Evolutionary conservation across 495 filamentous ascomycete species (phyloP).

Genomic region (Penicillium dipodomyicola): DNA sequence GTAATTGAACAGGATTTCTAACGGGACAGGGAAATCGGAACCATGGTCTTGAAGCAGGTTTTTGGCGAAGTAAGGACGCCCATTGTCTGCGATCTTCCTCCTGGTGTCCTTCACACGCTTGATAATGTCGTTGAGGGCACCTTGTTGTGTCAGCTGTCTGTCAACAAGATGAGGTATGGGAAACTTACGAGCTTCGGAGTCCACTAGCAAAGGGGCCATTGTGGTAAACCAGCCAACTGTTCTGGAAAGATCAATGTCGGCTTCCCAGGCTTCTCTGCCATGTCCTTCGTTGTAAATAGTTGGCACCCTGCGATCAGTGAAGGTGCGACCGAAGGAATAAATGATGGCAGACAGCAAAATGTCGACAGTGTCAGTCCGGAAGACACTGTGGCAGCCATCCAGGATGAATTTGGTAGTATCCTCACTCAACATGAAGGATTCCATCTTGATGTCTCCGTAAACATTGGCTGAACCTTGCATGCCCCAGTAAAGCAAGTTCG

Average conservation of each 20-base stretch:
- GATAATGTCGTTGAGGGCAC: conserved; percentile 36
- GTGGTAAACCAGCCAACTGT: conserved; percentile 65
- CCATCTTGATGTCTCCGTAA: conserved; percentile 47
- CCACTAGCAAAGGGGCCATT: conserved; percentile 46
- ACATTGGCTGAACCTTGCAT: conserved; percentile 47
- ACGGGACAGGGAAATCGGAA: conserved; percentile 50
- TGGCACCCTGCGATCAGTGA: conserved; percentile 54
- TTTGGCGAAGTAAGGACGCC: conserved; percentile 49
- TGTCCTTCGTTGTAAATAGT: conserved; percentile 57
- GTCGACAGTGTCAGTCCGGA: conserved; percentile 54
- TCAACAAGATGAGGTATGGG: neutral
- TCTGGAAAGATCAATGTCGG: conserved; percentile 49
- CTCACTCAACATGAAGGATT: conserved; percentile 45
- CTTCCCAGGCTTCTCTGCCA: conserved; percentile 53
- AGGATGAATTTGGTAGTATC: conserved; percentile 45
- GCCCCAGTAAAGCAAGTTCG: conserved; percentile 51
- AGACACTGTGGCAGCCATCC: conserved; percentile 40
- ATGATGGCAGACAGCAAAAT: conserved; percentile 51
- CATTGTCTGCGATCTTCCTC: conserved; percentile 38
- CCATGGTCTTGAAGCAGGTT: conserved; percentile 48
- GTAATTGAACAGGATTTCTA: conserved; percentile 72
- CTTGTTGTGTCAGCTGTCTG: conserved; percentile 7
- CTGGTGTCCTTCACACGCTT: conserved; percentile 49
- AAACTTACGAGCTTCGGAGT: conserved; percentile 33
- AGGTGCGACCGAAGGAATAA: conserved; percentile 47